Base-by-base conservation (phyloP, 2,329 filamentous ascomycete genomes). In the Colletotrichum lindemuthianum region DNA sequence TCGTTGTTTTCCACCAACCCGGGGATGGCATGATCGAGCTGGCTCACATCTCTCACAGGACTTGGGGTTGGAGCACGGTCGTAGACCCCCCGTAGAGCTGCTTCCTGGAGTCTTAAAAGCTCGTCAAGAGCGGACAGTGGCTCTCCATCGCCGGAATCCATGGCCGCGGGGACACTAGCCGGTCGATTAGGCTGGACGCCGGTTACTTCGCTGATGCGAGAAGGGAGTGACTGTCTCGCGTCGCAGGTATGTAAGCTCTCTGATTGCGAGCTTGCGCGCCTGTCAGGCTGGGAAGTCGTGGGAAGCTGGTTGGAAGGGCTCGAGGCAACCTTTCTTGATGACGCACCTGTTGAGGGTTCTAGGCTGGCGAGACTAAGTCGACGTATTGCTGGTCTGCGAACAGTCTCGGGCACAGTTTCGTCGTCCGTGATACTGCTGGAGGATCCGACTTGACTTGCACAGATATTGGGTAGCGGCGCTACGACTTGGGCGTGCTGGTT, bases 401-500 rank as follows among this genome's bases (percentile, higher is more conserved):
- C 63, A 8, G 63, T 68, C 40, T 70, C 67, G n/a, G 66, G 67
- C 8, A 70, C 52, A 15, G 60, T 16, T 10, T 51, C 53, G 11
- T 68, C 63, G 24, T 56, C 54, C 2, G 41, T 36, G 6, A 32
- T 39, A 34, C 55, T 61, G 45, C 45, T 58, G 33, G 39, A 45
- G 15, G 32, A 48, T 32, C 36, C 44, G 16, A 40, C 61, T 9
- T 68, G 56, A n/a, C 48, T 60, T 7, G 43, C 55, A 15, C 37
- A 65, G 24, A 54, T 56, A n/a, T 57, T 12, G 10, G 43, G 52
- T 10, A 63, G 39, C 9, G 66, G 50, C 13, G 51, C 15, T 8
- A 68, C 54, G n/a, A 67, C 33, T 50, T 69, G 68, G 8, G 68
- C 66, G 15, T 65, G 53, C 39, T 69, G 68, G n/a, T 54, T 55